These are phyloP conservation scores for Tolypocladium ovalisporum DNA, from an alignment of 2,329 filamentous ascomycete genomes.

Conservation along the genomic window DNA sequence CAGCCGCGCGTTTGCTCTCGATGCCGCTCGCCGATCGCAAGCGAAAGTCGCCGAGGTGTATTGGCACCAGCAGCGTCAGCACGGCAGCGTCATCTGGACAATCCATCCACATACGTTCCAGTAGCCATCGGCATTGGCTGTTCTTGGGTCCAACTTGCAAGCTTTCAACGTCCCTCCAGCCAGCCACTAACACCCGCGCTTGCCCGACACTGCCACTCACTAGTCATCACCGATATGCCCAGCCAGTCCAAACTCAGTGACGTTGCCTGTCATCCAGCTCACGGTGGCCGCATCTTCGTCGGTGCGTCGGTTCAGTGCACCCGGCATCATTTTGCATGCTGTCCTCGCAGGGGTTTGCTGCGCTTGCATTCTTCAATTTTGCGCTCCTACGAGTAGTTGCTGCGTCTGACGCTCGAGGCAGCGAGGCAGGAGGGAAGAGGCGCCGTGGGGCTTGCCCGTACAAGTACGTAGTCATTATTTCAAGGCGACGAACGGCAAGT, in stretches of 20 bases:
- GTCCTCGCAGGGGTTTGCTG: background rate
- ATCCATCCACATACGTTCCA: no score
- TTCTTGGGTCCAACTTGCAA: background rate
- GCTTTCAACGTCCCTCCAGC: background rate
- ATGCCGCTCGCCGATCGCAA: background rate
- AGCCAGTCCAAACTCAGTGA: no score
- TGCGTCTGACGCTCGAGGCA: background rate
- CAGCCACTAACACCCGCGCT: background rate
- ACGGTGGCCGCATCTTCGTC: background rate
- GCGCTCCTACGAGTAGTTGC: background rate
- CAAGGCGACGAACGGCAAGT: background rate
- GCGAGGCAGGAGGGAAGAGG: background rate
- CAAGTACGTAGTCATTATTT: background rate
- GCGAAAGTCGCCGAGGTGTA: background rate
- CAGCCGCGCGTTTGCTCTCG: background rate
- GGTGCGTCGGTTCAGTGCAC: background rate
- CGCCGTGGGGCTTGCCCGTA: background rate
- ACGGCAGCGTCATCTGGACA: no score
- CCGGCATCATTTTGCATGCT: background rate
- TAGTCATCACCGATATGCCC: background rate
- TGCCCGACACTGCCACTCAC: background rate
- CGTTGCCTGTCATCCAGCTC: background rate
- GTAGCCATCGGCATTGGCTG: background rate
- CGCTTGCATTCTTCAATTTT: background rate
- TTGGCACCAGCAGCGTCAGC: background rate